Evolutionary conservation across 2,329 filamentous ascomycete species (phyloP).

Genomic region (Arthrobotrys entomopaga): DNA sequence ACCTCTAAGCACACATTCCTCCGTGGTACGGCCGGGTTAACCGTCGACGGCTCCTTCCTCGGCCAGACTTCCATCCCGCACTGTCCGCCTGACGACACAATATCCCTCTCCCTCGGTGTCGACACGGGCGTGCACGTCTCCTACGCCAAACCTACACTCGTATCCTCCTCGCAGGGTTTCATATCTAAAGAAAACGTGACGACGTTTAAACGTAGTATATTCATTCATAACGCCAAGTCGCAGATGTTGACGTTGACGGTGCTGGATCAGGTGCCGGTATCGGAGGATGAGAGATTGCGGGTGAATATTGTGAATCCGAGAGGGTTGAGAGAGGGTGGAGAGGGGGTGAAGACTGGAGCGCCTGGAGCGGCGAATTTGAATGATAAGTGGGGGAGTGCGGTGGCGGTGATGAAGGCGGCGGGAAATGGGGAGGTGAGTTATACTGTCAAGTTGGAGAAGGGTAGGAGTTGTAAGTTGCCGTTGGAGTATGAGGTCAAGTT

Average conservation of each 20-base stretch:
- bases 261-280: slow-evolving; percentile 72
- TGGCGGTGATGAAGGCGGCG: slow-evolving; percentile 68
- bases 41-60: slow-evolving; percentile 72
- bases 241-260: slow-evolving; percentile 66
- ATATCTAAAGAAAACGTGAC: slow-evolving; percentile 56
- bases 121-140: slow-evolving; percentile 69
- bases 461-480: slow-evolving; percentile 68
- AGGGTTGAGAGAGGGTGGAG: slow-evolving; percentile 64
- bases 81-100: slow-evolving; percentile 68
- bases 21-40: slow-evolving; percentile 68
- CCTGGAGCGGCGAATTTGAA: slow-evolving; percentile 54
- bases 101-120: slow-evolving; percentile 69
- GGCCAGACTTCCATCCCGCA: slow-evolving; percentile 69
- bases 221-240: slow-evolving; percentile 56
- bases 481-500: slow-evolving; percentile 72
- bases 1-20: slow-evolving; percentile 69
- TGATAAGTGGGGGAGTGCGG: slow-evolving; percentile 67
- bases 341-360: slow-evolving; percentile 62
- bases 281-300: slow-evolving; percentile 69
- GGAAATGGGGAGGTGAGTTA: slow-evolving; percentile 67
- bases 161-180: slow-evolving; percentile 58
- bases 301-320: slow-evolving; percentile 67
- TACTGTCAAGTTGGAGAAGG: slow-evolving; percentile 68
- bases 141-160: slow-evolving; percentile 69
- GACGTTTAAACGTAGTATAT: slow-evolving; percentile 55